Percentiles rank a stretch among this genome's conserved stretches.
Conservation (phyloP, 768 basidiomycete genomes). For the Suillus bovinus region DNA sequence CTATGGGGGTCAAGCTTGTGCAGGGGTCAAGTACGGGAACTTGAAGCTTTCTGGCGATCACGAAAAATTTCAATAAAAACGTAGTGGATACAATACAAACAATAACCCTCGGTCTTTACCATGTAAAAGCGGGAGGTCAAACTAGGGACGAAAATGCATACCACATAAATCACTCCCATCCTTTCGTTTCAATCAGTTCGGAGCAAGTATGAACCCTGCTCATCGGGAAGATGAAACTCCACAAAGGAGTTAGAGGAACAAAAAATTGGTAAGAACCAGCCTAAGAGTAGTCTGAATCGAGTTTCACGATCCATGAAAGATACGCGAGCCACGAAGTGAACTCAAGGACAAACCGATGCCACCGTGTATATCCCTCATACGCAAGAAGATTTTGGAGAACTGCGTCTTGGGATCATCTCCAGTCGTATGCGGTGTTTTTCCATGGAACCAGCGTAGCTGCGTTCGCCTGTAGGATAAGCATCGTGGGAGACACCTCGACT, state of each 20-base stretch:
- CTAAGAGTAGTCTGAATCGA: constrained; percentile 20
- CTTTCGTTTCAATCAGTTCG: background rate
- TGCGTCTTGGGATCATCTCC: background rate
- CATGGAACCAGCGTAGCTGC: no score
- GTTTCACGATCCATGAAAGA: constrained; percentile 14
- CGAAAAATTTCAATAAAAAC: background rate
- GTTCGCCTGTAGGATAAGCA: background rate
- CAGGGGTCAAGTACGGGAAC: no score
- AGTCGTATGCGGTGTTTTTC: background rate
- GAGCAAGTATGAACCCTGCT: background rate
- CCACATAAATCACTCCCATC: background rate
- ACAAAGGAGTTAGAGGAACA: constrained; percentile 9
- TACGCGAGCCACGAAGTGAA: constrained; percentile 18
- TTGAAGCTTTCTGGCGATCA: no score
- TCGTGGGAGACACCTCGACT: background rate
- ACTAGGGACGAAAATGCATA: background rate
- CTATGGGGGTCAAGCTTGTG: constrained; percentile 37
- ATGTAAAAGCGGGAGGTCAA: background rate
- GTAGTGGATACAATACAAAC: background rate
- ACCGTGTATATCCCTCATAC: constrained; percentile 8
- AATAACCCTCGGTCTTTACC: no score
- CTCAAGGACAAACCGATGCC: constrained; percentile 9
- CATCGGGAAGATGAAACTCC: constrained; percentile 2
- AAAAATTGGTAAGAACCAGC: constrained; percentile 15
- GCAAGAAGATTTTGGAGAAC: background rate